Evolutionary conservation across 2,329 filamentous ascomycete genomes (phyloP).

Genomic region (Talaromyces marneffei): DNA sequence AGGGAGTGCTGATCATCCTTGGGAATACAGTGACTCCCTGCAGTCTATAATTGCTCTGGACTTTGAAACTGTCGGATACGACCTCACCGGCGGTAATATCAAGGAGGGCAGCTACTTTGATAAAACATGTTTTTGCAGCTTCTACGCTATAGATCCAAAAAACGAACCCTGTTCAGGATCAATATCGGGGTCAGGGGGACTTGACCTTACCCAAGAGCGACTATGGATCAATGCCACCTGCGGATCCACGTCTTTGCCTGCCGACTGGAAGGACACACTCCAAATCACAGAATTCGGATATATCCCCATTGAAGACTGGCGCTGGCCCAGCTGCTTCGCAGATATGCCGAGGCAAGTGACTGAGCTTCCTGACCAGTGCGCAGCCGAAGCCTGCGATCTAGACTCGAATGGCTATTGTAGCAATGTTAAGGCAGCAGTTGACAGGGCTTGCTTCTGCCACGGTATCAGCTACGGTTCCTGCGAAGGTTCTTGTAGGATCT

Average conservation of each 20-base stretch:
- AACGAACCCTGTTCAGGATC: background rate
- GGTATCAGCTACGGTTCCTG: background rate
- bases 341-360: background rate
- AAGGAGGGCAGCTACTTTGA: background rate
- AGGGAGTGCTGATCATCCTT: background rate
- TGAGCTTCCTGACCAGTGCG: background rate
- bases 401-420: background rate
- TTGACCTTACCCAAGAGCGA: background rate
- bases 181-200: background rate
- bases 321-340: background rate
- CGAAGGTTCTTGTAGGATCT: background rate
- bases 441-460: background rate
- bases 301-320: background rate
- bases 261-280: background rate
- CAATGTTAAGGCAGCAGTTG: background rate
- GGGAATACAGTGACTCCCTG: background rate
- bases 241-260: background rate
- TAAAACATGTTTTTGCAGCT: slow-evolving; percentile 1
- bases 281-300: background rate
- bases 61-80: background rate
- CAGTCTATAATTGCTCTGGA: background rate
- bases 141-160: background rate
- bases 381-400: background rate
- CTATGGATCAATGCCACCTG: slow-evolving; percentile 2
- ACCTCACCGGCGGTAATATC: background rate